Conservation (phyloP, 1,284 basidiomycete species). For the Sporisorium scitamineum region DNA sequence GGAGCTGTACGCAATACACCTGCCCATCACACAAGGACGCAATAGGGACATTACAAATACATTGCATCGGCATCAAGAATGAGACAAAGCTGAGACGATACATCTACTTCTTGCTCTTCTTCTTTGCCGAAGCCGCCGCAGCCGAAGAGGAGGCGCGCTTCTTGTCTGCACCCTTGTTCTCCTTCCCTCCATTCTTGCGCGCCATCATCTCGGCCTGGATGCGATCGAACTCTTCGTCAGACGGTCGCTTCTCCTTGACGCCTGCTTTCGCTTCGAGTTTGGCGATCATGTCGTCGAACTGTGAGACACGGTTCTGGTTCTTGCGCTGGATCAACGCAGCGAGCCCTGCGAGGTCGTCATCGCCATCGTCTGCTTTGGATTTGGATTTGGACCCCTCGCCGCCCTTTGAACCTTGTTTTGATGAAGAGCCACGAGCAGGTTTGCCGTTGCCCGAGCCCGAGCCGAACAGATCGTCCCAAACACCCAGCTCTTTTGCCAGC, state of each 20-base stretch:
- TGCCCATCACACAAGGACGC: not conserved
- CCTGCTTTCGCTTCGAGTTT: conserved; percentile 58
- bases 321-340: conserved; percentile 56
- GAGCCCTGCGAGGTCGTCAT: conserved; percentile 54
- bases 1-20: no score
- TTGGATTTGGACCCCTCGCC: conserved; percentile 30
- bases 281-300: conserved; percentile 62
- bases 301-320: conserved; percentile 41
- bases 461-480: conserved; percentile 67
- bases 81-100: not conserved
- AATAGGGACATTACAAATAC: conserved; percentile 1
- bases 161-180: conserved; percentile 21
- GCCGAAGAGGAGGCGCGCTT: conserved; percentile 38
- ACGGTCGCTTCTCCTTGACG: conserved; percentile 44
- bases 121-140: conserved; percentile 21
- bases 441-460: conserved; percentile 40
- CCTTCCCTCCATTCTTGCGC: conserved; percentile 34
- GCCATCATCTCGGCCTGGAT: conserved; percentile 54
- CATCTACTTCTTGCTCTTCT: conserved; percentile 41
- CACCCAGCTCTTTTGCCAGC: conserved; percentile 64
- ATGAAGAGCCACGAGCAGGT: conserved; percentile 16
- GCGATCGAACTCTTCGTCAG: conserved; percentile 53
- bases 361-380: conserved; percentile 20
- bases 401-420: conserved; percentile 4
- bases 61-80: not conserved